Conservation (phyloP, 768 basidiomycete genomes). For the Suillus subalutaceus region DNA sequence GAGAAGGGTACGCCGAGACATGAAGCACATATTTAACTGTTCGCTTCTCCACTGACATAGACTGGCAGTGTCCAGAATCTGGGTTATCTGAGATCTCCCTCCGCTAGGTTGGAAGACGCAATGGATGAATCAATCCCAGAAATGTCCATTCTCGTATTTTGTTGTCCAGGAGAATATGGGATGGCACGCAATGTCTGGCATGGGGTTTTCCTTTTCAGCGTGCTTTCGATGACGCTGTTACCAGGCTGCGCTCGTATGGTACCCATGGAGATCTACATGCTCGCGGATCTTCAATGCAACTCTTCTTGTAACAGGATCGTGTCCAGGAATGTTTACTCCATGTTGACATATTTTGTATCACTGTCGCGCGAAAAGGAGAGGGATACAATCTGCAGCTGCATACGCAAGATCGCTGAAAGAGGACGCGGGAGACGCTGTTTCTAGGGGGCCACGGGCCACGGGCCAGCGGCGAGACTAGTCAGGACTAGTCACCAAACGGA, state of each 20-base stretch:
- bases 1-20: not conserved
- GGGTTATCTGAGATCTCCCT: not conserved
- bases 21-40: not conserved
- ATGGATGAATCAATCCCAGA: not conserved
- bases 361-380: not conserved
- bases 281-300: not conserved
- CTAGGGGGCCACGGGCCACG: too few relatives aligned
- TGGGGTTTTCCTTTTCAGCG: not conserved
- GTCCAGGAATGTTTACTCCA: not conserved
- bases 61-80: not conserved
- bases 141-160: not conserved
- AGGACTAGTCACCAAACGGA: not conserved
- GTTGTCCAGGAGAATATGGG: not conserved
- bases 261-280: not conserved
- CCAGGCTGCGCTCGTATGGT: not conserved
- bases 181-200: not conserved
- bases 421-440: not conserved
- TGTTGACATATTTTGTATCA: not conserved
- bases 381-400: not conserved
- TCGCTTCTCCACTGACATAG: not conserved
- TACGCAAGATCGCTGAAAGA: not conserved
- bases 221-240: not conserved
- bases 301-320: not conserved
- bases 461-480: not conserved
- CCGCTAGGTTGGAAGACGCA: not conserved